Conservation (phyloP, 768 basidiomycete genomes). For the Termitomyces sp. region DNA sequence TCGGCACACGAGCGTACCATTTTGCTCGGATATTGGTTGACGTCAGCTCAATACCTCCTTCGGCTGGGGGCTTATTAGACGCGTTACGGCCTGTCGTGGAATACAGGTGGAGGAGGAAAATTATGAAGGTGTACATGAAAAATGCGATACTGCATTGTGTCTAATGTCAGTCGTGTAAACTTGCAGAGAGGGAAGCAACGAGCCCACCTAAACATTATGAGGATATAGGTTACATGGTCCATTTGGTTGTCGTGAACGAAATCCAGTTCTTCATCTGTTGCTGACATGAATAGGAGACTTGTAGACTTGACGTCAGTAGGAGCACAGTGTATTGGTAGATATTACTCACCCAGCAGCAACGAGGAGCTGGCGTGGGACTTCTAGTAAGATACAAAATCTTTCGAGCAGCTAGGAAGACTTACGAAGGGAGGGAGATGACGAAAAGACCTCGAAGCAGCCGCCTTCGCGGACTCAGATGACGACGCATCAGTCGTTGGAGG, state of each 20-base stretch:
- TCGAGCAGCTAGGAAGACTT: constrained; percentile 32
- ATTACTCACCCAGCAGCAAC: constrained; percentile 63
- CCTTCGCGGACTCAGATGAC: constrained; percentile 26
- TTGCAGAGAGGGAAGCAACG: constrained; percentile 1
- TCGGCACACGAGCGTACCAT: constrained; percentile 68
- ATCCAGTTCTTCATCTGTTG: constrained; percentile 86
- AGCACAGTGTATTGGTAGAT: neutral
- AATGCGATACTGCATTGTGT: constrained; percentile 59
- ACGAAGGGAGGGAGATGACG: constrained; percentile 89
- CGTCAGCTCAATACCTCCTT: constrained; percentile 17
- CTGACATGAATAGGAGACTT: constrained; percentile 87
- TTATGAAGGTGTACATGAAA: constrained; percentile 70
- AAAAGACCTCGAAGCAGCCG: constrained; percentile 58
- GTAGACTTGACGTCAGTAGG: neutral
- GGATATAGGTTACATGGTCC: constrained; percentile 89
- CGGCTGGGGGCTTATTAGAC: constrained; percentile 9
- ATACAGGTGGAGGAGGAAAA: constrained; percentile 71
- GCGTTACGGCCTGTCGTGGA: constrained; percentile 61
- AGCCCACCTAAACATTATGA: constrained; percentile 77
- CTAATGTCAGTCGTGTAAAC: neutral
- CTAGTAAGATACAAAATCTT: constrained; percentile 5
- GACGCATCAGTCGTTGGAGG: constrained; percentile 9
- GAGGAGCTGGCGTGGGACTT: constrained; percentile 48
- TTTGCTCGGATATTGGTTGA: constrained; percentile 34
- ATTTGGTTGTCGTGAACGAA: constrained; percentile 70